These are phyloP conservation scores for Boletus subparvulus DNA, from an alignment of 768 basidiomycete genomes.

Conservation along the genomic window DNA sequence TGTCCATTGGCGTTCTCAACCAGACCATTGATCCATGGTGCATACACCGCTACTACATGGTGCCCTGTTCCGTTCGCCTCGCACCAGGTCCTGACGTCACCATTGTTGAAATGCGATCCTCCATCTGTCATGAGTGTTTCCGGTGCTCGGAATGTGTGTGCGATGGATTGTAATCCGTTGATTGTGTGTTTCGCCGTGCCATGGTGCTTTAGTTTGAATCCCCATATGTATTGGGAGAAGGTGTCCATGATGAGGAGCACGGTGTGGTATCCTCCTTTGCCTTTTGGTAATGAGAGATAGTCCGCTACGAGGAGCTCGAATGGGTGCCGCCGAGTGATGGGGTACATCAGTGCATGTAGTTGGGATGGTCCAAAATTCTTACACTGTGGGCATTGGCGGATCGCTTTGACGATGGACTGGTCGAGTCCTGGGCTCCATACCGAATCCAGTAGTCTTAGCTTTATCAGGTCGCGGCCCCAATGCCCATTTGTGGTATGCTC, in stretches of 20 bases:
- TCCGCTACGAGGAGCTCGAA: constrained; percentile 32
- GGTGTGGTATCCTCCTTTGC: constrained; percentile 32
- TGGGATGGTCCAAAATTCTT: constrained; percentile 21
- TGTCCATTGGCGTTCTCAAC: constrained; percentile 36
- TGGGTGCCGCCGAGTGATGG: constrained; percentile 36
- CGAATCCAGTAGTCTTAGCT: too few relatives aligned
- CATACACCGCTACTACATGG: constrained; percentile 31
- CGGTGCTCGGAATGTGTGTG: constrained; percentile 16
- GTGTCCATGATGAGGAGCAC: constrained; percentile 28
- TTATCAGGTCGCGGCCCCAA: too few relatives aligned
- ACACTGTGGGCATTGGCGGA: background rate
- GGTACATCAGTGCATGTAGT: constrained; percentile 33
- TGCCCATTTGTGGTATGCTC: too few relatives aligned
- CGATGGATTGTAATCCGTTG: constrained; percentile 21
- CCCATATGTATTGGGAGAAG: constrained; percentile 34
- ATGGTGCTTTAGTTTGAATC: constrained; percentile 24
- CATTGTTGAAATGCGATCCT: constrained; percentile 37
- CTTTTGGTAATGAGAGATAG: constrained; percentile 35
- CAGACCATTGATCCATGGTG: constrained; percentile 43
- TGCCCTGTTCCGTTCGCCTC: constrained; percentile 13
- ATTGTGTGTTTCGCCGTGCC: constrained; percentile 31
- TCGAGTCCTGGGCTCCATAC: too few relatives aligned
- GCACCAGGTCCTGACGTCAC: constrained; percentile 32
- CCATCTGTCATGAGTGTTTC: constrained; percentile 41
- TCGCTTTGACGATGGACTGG: too few relatives aligned